Percentiles rank a stretch among this genome's conserved stretches.
Evolutionary conservation across 2,329 filamentous ascomycete species (phyloP).

Genomic region (Nothophaeocryptopus gaeumannii): DNA sequence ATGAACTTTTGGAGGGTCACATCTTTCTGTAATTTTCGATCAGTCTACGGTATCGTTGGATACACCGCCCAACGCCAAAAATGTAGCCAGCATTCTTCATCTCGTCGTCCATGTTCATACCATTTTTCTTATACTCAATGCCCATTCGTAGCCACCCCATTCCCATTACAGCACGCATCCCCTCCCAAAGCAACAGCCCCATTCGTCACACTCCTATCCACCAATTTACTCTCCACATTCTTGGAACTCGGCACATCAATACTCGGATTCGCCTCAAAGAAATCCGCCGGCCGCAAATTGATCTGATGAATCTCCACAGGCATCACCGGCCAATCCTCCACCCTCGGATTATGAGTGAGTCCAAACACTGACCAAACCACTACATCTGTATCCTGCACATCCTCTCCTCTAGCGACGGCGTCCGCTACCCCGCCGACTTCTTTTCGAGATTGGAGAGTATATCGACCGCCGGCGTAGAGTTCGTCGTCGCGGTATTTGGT

Average conservation of each 20-base stretch:
- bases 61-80: no score
- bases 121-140: not conserved
- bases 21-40: no score
- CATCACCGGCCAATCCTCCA: conserved; percentile 53
- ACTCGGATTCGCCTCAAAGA: conserved; percentile 53
- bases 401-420: conserved; percentile 43
- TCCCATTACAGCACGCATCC: conserved; percentile 6
- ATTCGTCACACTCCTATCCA: conserved; percentile 6
- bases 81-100: no score
- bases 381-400: conserved; percentile 46
- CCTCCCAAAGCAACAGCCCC: not conserved
- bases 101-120: no score
- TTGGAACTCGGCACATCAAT: conserved; percentile 48
- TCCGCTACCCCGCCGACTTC: conserved; percentile 47
- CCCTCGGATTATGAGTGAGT: conserved; percentile 51
- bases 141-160: not conserved
- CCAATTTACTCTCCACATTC: conserved; percentile 17
- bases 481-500: conserved; percentile 54
- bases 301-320: conserved; percentile 50
- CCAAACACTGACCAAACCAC: conserved; percentile 53
- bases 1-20: no score
- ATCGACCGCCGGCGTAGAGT: conserved; percentile 49
- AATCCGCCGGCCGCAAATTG: conserved; percentile 51
- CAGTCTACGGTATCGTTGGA: no score
- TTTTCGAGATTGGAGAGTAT: conserved; percentile 47